Evolutionary conservation across 129 eudicot genomes (phyloP).

Genomic region (Scalesia atractyloides): DNA sequence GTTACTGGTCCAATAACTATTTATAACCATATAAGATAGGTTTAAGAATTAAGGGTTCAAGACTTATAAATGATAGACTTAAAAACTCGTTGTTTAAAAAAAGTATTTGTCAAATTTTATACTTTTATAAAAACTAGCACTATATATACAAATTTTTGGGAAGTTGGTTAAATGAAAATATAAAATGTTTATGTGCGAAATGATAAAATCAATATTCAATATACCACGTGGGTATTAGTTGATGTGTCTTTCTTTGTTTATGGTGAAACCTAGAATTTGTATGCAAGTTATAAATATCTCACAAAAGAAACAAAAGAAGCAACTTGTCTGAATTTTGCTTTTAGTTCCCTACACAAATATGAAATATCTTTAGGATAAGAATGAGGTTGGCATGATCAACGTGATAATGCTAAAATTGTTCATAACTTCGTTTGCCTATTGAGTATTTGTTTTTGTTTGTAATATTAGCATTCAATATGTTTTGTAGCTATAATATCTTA

Average conservation of each 20-base stretch:
- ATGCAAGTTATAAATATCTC: constrained; percentile 13
- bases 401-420: background rate
- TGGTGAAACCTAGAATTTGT: background rate
- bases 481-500: background rate
- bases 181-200: no score
- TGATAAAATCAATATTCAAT: background rate
- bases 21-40: no score
- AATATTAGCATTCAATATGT: background rate
- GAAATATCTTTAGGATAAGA: constrained; percentile 20
- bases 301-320: background rate
- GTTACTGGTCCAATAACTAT: no score
- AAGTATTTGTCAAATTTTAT: background rate
- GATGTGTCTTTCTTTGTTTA: background rate
- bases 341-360: background rate
- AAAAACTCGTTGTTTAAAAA: no score
- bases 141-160: no score
- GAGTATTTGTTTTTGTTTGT: background rate
- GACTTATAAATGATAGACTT: no score
- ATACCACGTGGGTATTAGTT: background rate
- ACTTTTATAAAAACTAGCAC: no score
- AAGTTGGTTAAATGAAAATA: no score
- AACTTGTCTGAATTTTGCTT: constrained; percentile 4
- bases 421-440: background rate
- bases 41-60: no score
- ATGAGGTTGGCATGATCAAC: background rate